phyloP scores from a whole-genome alignment of 2,329 filamentous ascomycete species.

The Graphiopsis chlorocephala region DNA sequence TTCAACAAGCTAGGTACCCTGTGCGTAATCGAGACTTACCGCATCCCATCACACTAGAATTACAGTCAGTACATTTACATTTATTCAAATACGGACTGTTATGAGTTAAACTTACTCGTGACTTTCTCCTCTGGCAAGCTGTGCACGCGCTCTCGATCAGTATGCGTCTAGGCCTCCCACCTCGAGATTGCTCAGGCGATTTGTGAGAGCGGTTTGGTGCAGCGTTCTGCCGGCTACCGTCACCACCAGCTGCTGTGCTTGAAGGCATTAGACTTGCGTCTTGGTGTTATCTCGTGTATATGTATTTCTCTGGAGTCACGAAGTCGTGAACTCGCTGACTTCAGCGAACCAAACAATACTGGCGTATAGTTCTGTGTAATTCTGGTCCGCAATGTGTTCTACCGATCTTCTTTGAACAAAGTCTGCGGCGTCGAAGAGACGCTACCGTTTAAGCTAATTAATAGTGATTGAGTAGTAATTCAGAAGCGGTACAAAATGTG shows the following conservation, averaged over 20 bases:
- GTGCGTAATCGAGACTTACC: conserved; percentile 19
- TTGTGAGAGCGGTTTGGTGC: conserved; percentile 5
- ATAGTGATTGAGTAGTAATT: not conserved
- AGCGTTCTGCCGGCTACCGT: not conserved
- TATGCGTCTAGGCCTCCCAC: conserved; percentile 22
- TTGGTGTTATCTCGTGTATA: not conserved
- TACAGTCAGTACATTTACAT: conserved; percentile 14
- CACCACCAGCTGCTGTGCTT: not conserved
- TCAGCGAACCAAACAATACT: not conserved
- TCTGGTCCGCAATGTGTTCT: not conserved
- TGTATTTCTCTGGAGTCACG: not conserved
- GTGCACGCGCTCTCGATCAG: conserved; percentile 27
- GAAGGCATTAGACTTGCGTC: not conserved
- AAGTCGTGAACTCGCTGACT: not conserved
- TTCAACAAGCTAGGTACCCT: not conserved
- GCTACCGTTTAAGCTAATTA: not conserved
- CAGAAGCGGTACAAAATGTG: not conserved
- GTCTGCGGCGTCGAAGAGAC: not conserved
- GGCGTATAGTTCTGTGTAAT: not conserved
- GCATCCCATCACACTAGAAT: conserved; percentile 26
- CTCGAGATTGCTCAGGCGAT: conserved; percentile 7
- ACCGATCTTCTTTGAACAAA: not conserved
- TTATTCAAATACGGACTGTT: not conserved
- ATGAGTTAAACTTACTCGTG: conserved; percentile 19
- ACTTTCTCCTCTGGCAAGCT: conserved; percentile 25